A percentile compares a stretch with the other conserved stretches of the same genome.
Evolutionary conservation across 148 eudicot genomes (phyloP).

Genomic region (Spergularia marina): DNA sequence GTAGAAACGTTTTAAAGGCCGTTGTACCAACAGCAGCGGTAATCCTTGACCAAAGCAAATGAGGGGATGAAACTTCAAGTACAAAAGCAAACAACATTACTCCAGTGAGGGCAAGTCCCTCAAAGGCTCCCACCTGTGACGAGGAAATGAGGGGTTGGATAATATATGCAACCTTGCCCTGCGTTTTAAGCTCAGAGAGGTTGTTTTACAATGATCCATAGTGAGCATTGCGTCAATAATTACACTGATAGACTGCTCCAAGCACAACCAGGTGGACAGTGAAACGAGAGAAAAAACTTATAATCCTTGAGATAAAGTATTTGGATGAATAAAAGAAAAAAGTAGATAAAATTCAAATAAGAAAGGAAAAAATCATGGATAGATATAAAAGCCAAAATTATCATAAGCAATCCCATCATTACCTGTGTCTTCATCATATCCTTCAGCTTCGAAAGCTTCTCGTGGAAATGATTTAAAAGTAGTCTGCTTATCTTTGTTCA

Average conservation of each 20-base stretch:
- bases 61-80: no score
- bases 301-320: no score
- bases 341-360: neutral
- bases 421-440: slow-evolving; percentile 92
- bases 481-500: slow-evolving; percentile 82
- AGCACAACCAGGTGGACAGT: no score
- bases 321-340: neutral
- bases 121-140: no score
- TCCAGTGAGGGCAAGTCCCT: no score
- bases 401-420: neutral
- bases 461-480: slow-evolving; percentile 92
- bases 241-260: no score
- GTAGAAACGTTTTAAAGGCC: neutral
- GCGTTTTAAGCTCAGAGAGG: no score
- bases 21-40: neutral
- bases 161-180: no score
- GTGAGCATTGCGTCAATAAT: no score
- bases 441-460: slow-evolving; percentile 89
- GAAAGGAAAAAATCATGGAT: neutral
- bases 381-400: neutral
- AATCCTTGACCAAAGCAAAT: neutral
- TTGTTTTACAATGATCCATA: no score
- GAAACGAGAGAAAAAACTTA: no score
- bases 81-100: no score
- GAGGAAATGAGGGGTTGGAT: neutral